A percentile compares a stretch with the other conserved stretches of the same genome.
phyloP scores from a whole-genome alignment of 371 early-diverging fungal genomes.

The Syncephalastrum monosporum region DNA sequence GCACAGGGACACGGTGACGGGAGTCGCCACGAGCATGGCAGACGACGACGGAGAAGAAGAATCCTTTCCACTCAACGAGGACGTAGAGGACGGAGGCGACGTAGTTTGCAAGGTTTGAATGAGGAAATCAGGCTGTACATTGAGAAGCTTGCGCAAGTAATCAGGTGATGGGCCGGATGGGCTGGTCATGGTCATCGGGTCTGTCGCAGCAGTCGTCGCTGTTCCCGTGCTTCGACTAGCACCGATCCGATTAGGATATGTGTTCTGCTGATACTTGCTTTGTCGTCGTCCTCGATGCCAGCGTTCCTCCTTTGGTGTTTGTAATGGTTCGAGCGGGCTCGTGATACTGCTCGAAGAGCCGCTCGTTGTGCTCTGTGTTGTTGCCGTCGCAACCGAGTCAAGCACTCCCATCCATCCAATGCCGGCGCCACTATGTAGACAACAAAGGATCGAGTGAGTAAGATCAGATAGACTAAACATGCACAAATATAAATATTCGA shows the following conservation, averaged over 20 bases:
- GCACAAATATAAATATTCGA: neutral
- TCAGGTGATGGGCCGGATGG: slow-evolving; percentile 33
- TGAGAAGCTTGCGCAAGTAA: slow-evolving; percentile 33
- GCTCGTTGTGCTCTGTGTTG: slow-evolving; percentile 15
- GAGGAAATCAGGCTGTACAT: slow-evolving; percentile 40
- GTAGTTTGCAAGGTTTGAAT: slow-evolving; percentile 24
- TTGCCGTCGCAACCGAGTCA: slow-evolving; percentile 1
- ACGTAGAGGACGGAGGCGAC: too few species aligned
- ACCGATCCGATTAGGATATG: neutral
- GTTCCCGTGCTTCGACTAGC: neutral
- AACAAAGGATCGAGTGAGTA: neutral
- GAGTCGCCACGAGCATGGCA: too few species aligned
- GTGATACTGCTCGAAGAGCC: too few species aligned
- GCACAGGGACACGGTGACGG: too few species aligned
- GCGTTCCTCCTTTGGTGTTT: too few species aligned
- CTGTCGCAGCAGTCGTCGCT: neutral
- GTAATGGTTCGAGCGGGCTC: neutral
- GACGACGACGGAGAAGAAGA: too few species aligned
- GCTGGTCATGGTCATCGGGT: neutral
- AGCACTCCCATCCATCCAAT: slow-evolving; percentile 47
- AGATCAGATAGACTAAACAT: too few species aligned
- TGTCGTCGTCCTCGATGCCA: slow-evolving; percentile 6
- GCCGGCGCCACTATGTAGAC: slow-evolving; percentile 38
- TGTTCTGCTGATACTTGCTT: slow-evolving; percentile 1
- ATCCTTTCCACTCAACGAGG: too few species aligned